Conservation (phyloP, 2,329 filamentous ascomycete species). For the Dichotomopilus funicola region DNA sequence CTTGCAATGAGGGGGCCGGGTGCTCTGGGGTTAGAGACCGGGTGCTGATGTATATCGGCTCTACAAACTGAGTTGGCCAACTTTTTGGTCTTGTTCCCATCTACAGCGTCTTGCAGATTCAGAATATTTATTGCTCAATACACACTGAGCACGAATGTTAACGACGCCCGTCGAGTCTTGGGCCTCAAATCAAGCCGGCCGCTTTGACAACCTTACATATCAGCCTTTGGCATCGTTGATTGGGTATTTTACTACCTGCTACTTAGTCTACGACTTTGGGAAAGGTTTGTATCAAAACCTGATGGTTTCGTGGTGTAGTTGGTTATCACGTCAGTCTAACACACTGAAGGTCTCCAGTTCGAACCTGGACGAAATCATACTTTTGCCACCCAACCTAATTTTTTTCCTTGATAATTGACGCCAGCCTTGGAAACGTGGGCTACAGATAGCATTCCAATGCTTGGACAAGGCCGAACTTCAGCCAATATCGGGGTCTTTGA, state of each 20-base stretch:
- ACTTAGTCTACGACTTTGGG: not conserved
- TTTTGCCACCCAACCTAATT: not conserved
- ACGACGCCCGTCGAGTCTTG: too few species aligned
- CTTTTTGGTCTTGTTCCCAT: too few species aligned
- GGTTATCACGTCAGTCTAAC: slow-evolving; percentile 46
- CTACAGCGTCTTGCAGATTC: too few species aligned
- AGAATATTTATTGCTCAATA: too few species aligned
- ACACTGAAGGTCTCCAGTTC: slow-evolving; percentile 31
- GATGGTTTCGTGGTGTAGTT: slow-evolving; percentile 31
- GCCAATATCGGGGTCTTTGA: not conserved
- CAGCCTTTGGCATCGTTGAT: not conserved
- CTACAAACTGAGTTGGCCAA: too few species aligned
- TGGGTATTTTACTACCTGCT: not conserved
- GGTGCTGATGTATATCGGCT: too few species aligned
- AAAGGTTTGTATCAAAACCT: not conserved
- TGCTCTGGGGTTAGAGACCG: too few species aligned
- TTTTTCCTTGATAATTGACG: not conserved
- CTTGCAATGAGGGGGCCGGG: too few species aligned
- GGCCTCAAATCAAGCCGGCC: too few species aligned
- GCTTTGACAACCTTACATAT: not conserved
- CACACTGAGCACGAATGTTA: too few species aligned
- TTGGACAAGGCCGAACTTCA: not conserved
- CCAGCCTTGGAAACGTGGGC: too few species aligned
- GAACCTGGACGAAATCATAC: slow-evolving; percentile 20
- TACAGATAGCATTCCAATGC: not conserved